Evolutionary conservation across 805 yeast species (phyloP).

Genomic region (Ogataea sp.): DNA sequence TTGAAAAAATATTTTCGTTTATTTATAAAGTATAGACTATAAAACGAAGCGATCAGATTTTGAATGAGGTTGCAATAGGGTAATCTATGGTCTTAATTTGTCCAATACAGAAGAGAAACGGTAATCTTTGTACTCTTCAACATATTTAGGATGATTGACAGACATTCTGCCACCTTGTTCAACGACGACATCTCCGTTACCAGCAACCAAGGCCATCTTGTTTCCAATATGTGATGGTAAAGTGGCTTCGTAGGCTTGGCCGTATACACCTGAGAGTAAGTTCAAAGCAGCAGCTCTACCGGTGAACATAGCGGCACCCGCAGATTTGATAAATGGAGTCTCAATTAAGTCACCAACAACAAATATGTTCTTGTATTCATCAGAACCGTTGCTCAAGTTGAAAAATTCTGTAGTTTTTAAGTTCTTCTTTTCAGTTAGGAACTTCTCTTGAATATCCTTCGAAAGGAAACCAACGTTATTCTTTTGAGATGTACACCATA

Average conservation of each 20-base stretch:
- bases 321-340: neutral
- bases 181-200: neutral
- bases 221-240: neutral
- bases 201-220: neutral
- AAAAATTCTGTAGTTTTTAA: neutral
- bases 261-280: neutral
- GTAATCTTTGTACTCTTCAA: neutral
- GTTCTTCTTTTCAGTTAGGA: neutral
- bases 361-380: neutral
- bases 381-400: neutral
- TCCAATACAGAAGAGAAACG: neutral
- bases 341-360: neutral
- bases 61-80: too few relatives aligned
- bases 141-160: neutral
- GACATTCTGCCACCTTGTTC: neutral
- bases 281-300: neutral
- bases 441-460: neutral
- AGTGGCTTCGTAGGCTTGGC: neutral
- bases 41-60: too few relatives aligned
- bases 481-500: constrained; percentile 1
- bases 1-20: too few relatives aligned
- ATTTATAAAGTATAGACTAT: too few relatives aligned
- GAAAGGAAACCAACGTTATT: neutral
- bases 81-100: neutral
- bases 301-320: neutral